Percentiles rank a stretch among this genome's conserved stretches.
Conservation (phyloP, 768 basidiomycete species). For the Phylloporus arenicola region DNA sequence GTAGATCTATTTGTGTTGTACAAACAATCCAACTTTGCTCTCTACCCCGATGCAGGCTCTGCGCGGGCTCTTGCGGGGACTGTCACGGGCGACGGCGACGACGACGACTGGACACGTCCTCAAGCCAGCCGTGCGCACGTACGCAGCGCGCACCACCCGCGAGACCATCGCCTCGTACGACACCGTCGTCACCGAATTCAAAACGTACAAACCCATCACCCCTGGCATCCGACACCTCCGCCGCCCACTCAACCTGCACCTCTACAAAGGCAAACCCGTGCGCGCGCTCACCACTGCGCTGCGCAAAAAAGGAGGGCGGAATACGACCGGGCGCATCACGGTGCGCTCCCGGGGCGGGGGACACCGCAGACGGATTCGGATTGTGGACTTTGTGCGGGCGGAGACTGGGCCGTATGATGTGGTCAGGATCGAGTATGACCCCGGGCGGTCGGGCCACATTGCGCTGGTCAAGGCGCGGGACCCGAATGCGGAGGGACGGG, state of each 20-base stretch:
- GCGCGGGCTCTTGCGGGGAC: conserved; percentile 16
- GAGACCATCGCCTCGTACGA: conserved; percentile 32
- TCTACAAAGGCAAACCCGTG: conserved; percentile 83
- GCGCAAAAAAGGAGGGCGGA: conserved; percentile 84
- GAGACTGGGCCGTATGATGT: conserved; percentile 83
- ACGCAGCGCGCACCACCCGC: conserved; percentile 31
- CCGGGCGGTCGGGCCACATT: conserved; percentile 89
- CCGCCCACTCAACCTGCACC: conserved; percentile 74
- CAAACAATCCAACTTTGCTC: conserved; percentile 27
- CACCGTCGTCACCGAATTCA: conserved; percentile 56
- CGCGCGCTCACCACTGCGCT: conserved; percentile 76
- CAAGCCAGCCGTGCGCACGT: conserved; percentile 19
- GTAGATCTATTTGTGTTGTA: conserved; percentile 22
- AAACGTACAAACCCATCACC: conserved; percentile 85
- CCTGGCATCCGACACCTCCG: conserved; percentile 84
- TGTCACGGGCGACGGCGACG: neutral
- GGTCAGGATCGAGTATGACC: conserved; percentile 94
- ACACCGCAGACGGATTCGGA: conserved; percentile 78
- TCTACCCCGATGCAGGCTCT: neutral
- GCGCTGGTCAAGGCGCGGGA: conserved; percentile 73
- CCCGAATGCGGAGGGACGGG: conserved; percentile 43
- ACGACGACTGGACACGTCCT: neutral
- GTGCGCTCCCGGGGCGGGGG: conserved; percentile 90
- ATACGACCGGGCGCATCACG: conserved; percentile 76
- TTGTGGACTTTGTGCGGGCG: conserved; percentile 79